Conservation (phyloP, 768 basidiomycete genomes). For the Cystobasidiopsis lactophilus region DNA sequence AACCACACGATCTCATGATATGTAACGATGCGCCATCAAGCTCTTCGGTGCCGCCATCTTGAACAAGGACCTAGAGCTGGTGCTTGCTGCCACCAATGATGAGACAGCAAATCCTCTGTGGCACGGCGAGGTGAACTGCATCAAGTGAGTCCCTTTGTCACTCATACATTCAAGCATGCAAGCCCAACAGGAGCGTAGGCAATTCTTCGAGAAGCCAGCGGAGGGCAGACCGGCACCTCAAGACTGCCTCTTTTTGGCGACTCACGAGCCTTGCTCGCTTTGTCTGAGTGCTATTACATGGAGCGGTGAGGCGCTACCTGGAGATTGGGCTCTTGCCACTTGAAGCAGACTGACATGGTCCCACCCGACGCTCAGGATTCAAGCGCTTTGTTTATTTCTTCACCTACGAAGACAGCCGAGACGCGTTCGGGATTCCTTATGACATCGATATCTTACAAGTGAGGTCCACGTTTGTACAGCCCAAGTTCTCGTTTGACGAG, state of each 20-base stretch:
- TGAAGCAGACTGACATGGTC: too few relatives aligned
- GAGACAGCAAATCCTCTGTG: background rate
- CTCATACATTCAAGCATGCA: too few relatives aligned
- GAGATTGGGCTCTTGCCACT: background rate
- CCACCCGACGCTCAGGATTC: background rate
- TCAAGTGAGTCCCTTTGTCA: too few relatives aligned
- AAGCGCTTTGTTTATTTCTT: background rate
- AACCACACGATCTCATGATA: too few relatives aligned
- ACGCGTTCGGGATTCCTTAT: slow-evolving; percentile 20
- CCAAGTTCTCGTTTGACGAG: background rate
- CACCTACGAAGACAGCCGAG: slow-evolving; percentile 20
- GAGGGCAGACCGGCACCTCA: slow-evolving; percentile 11
- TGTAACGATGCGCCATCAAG: slow-evolving; percentile 2
- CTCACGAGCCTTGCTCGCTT: slow-evolving; percentile 21
- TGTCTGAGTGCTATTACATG: slow-evolving; percentile 21
- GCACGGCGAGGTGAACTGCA: background rate
- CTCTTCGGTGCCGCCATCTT: slow-evolving; percentile 21
- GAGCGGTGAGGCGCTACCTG: slow-evolving; percentile 15
- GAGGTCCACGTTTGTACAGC: background rate
- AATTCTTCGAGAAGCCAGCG: slow-evolving; percentile 14
- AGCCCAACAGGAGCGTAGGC: too few relatives aligned
- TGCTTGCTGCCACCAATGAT: background rate
- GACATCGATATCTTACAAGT: slow-evolving; percentile 17
- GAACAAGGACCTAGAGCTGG: background rate
- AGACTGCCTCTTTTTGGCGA: slow-evolving; percentile 20